These are phyloP conservation scores for Pochonia chlamydosporia DNA, from an alignment of 2,329 filamentous ascomycete genomes.

Conservation along the genomic window DNA sequence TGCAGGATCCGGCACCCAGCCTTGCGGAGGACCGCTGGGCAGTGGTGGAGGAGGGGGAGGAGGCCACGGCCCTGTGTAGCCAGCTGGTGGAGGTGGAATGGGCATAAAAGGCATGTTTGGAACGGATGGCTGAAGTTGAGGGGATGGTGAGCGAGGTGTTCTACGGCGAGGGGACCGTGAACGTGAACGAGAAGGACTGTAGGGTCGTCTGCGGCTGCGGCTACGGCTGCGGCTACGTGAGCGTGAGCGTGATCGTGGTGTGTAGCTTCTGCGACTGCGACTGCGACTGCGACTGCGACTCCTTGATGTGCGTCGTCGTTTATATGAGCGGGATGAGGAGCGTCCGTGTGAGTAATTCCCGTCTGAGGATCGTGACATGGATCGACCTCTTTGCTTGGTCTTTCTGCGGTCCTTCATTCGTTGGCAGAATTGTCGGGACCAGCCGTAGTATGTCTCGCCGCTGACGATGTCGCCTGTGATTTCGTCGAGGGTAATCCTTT, in stretches of 20 bases:
- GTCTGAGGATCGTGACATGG: conserved; percentile 21
- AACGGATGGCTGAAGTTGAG: conserved; percentile 20
- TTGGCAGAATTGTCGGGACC: conserved; percentile 74
- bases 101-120: conserved; percentile 8
- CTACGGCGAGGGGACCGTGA: too few relatives aligned
- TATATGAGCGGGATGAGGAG: conserved; percentile 23
- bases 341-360: conserved; percentile 23
- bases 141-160: conserved; percentile 16
- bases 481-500: conserved; percentile 59
- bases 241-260: conserved; percentile 15
- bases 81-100: conserved; percentile 28
- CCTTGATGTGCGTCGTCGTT: conserved; percentile 21
- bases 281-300: conserved; percentile 21
- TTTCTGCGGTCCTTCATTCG: conserved; percentile 63
- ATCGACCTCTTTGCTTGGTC: conserved; percentile 23
- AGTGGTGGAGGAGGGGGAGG: conserved; percentile 23
- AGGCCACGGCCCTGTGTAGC: conserved; percentile 38
- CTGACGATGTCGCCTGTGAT: conserved; percentile 58
- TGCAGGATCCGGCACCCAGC: conserved; percentile 22
- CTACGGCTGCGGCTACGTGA: conserved; percentile 22
- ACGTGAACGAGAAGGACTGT: conserved; percentile 12
- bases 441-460: conserved; percentile 80
- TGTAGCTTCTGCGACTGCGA: conserved; percentile 23
- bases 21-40: conserved; percentile 12
- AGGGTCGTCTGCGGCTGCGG: conserved; percentile 11